Evolutionary conservation across 2,329 filamentous ascomycete genomes (phyloP), one percentile per base, ranked within the genome.

Genomic region (Claviceps sp.): DNA sequence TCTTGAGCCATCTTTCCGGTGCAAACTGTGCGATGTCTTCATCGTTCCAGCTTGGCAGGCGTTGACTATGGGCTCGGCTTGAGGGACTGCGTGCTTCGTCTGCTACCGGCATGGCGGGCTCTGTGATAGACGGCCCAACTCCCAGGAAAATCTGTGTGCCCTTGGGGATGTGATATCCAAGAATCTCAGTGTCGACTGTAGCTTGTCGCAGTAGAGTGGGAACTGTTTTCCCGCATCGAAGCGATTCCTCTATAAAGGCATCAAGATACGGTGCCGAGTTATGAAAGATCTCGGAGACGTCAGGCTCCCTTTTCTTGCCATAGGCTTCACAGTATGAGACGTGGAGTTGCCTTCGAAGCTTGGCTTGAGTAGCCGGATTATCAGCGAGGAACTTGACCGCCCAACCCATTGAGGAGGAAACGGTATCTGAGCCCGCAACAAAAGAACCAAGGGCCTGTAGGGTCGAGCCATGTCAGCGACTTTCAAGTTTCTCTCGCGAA

Each of bases 1-100:
- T 60, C 47, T 48, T 51, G 1, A 70, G 58, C 69, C 69, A 71
- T 4, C 67, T 55, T 52, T 71, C 67, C 0, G 69, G 68, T 22
- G 58, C 49, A 45, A 70, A 72, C 0, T 54, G 44, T 37, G 34
- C 56, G 47, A 52, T 55, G 40, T 57, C 61, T n/a, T 44, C 54
- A 37, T 63, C 55, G 3, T 63, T 57, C 63, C 63, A 59, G 44
- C 55, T 18, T 47, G 57, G 52, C 57, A 64, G 48, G 58, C 60
- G 47, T 5, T 53, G 38, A 16, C 54, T 18, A 37, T 37, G 37
- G 9, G 18, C 37, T 18, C 30, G 43, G 37, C 46, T 66, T 60
- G 24, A 50, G 54, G 2, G 59, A 58, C 51, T 50, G 40, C 16
- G 58, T 38, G 42, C 60, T 57, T 9, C 26, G 11, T 50, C 24